Evolutionary conservation across 805 yeast genomes (phyloP).

Genomic region (Komagataella phaffii): DNA sequence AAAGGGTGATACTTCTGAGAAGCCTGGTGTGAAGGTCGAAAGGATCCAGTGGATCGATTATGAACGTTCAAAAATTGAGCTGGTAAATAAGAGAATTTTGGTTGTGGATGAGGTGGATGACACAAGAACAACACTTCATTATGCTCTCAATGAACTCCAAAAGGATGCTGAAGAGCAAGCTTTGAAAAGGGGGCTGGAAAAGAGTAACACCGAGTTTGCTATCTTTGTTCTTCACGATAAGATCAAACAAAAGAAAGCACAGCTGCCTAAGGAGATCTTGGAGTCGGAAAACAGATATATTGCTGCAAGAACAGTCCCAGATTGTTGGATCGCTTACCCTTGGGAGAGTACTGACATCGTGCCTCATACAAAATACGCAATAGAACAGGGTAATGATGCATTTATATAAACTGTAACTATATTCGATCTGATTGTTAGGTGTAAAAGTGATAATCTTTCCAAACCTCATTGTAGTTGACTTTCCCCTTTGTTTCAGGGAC

Average conservation of each 20-base stretch:
- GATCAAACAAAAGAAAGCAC: slow-evolving; percentile 57
- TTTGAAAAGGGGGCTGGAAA: slow-evolving; percentile 32
- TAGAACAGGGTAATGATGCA: slow-evolving; percentile 59
- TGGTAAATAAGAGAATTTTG: slow-evolving; percentile 58
- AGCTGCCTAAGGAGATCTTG: slow-evolving; percentile 50
- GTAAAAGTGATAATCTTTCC: slow-evolving; percentile 18
- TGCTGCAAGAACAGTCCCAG: slow-evolving; percentile 67
- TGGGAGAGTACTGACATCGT: slow-evolving; percentile 79
- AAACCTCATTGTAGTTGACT: slow-evolving; percentile 40
- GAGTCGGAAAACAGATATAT: slow-evolving; percentile 42
- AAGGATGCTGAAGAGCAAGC: slow-evolving; percentile 59
- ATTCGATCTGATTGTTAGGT: not conserved
- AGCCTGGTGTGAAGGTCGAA: slow-evolving; percentile 52
- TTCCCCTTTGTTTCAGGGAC: slow-evolving; percentile 63
- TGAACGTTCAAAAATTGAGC: slow-evolving; percentile 41
- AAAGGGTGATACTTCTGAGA: slow-evolving; percentile 40
- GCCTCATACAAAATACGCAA: slow-evolving; percentile 56
- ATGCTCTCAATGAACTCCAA: slow-evolving; percentile 62
- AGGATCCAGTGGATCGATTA: slow-evolving; percentile 82
- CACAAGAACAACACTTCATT: slow-evolving; percentile 73
- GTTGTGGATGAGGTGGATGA: slow-evolving; percentile 82
- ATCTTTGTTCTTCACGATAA: slow-evolving; percentile 73
- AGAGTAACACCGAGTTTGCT: slow-evolving; percentile 50
- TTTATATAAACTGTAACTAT: slow-evolving; percentile 1
- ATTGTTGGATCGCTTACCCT: slow-evolving; percentile 78